Base-by-base conservation (phyloP, 768 basidiomycete genomes). In the Imleria badia region DNA sequence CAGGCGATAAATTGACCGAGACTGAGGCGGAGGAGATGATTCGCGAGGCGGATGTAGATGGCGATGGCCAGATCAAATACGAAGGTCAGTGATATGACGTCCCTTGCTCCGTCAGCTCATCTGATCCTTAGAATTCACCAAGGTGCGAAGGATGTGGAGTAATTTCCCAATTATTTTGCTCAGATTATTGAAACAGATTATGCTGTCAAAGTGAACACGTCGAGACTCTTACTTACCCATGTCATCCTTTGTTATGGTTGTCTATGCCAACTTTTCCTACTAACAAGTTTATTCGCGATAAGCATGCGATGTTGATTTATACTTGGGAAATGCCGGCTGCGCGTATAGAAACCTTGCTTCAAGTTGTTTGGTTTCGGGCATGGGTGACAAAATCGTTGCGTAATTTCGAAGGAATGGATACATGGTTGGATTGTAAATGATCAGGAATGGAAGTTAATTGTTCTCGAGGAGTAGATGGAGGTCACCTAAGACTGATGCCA, bases 11-110 rank as follows among this genome's bases (percentile, higher is more conserved):
- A 73, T 77, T 94, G 53, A 81, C 89, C 14, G 92, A 94, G 60
- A 78, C 67, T 8, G 94, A 96, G 73, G 92, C 95, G 59, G 89
- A 92, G 56, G 93, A 95, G 78, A 95, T 97, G 94, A 97, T 97
- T 70, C 86, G 93, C 51, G 94, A 97, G 75, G 94, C 94, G 52
- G 94, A 97, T 69, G 81, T 91, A 47, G 92, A 97, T 66, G 94
- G 94, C 47, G 91, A 94, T 70, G 92, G 92, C n/a, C 90, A 92
- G 75, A 90, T 91, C 75, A 88, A 91, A 73, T 93, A 90, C 68
- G 85, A 89, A 2, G 88, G 88, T 87, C 55, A 52, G 81, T 66
- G 60, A 9, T 20, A 19, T 31, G 9, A n/a, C 1, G 31, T 15
- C 38, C n/a, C 1, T 6, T 15, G 6, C 34, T 43, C 35, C 39